Evolutionary conservation across 2,329 filamentous ascomycete genomes (phyloP).

Genomic region (Epichloe gansuensis): DNA sequence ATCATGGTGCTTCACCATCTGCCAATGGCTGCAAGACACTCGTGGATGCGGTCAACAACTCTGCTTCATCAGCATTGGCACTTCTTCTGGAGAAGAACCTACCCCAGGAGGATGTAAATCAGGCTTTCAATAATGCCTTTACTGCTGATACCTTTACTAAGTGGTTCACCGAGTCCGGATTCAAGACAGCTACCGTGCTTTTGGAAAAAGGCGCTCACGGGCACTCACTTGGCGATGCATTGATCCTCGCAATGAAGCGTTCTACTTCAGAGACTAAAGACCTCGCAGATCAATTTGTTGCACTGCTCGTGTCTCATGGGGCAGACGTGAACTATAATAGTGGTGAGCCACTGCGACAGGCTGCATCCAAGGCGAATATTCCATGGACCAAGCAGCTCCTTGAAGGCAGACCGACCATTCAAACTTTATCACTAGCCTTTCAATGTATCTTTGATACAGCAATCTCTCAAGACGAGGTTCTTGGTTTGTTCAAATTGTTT

Average conservation of each 20-base stretch:
- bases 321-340: slow-evolving; percentile 37
- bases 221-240: slow-evolving; percentile 30
- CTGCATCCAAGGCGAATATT: slow-evolving; percentile 37
- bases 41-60: slow-evolving; percentile 32
- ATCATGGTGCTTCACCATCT: slow-evolving; percentile 38
- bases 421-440: slow-evolving; percentile 39
- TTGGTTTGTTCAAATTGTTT: slow-evolving; percentile 39
- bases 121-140: slow-evolving; percentile 33
- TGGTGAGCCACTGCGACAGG: slow-evolving; percentile 40
- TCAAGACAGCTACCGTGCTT: slow-evolving; percentile 33
- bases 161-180: slow-evolving; percentile 36
- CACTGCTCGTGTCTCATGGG: slow-evolving; percentile 23
- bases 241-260: slow-evolving; percentile 33
- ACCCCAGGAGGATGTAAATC: slow-evolving; percentile 28
- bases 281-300: slow-evolving; percentile 33
- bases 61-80: slow-evolving; percentile 25
- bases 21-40: slow-evolving; percentile 40
- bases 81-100: slow-evolving; percentile 31
- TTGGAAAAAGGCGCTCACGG: slow-evolving; percentile 36
- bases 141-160: slow-evolving; percentile 23
- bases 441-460: slow-evolving; percentile 41
- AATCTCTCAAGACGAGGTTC: slow-evolving; percentile 34
- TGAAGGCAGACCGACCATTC: slow-evolving; percentile 33
- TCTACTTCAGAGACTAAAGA: slow-evolving; percentile 24
- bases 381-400: slow-evolving; percentile 38